Evolutionary conservation across 129 eudicot species (phyloP).

Genomic region (Artemisia tridentata): DNA sequence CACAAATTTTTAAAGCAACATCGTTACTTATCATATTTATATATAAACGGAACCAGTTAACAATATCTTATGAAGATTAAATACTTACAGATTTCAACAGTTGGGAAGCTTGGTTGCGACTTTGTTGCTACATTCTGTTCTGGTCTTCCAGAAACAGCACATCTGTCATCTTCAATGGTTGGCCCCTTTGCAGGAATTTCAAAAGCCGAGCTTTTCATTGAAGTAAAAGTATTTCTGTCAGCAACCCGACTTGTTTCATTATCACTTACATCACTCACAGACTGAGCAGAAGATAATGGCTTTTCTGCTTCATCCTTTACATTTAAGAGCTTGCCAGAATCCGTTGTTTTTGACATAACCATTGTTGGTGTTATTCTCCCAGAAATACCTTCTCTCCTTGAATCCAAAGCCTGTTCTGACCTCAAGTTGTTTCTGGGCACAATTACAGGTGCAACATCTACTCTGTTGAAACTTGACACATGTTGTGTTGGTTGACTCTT

Average conservation of each 20-base stretch:
- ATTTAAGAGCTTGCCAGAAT: constrained; percentile 46
- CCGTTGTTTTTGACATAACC: constrained; percentile 48
- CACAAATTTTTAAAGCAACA: constrained; percentile 2
- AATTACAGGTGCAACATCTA: constrained; percentile 69
- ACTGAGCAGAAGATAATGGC: constrained; percentile 36
- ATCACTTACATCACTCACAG: constrained; percentile 45
- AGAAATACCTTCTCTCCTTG: constrained; percentile 70
- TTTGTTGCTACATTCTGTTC: constrained; percentile 43
- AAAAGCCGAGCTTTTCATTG: constrained; percentile 34
- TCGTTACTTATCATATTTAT: neutral
- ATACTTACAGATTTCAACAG: constrained; percentile 50
- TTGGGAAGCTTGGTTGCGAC: constrained; percentile 40
- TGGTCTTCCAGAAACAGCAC: constrained; percentile 39
- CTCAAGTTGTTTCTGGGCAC: constrained; percentile 65
- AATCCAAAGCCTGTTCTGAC: constrained; percentile 36
- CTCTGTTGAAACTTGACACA: constrained; percentile 47
- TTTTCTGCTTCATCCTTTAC: constrained; percentile 56
- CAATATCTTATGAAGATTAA: neutral
- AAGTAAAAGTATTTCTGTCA: constrained; percentile 37
- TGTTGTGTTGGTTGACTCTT: constrained; percentile 54
- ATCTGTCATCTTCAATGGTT: constrained; percentile 49
- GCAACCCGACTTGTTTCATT: constrained; percentile 39
- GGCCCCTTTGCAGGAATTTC: constrained; percentile 44
- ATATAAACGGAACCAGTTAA: neutral
- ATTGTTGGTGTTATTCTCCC: constrained; percentile 51